Evolutionary conservation across 345 rosid genomes (phyloP), one percentile per base, ranked within the genome.

Genomic region (Brassica incana): DNA sequence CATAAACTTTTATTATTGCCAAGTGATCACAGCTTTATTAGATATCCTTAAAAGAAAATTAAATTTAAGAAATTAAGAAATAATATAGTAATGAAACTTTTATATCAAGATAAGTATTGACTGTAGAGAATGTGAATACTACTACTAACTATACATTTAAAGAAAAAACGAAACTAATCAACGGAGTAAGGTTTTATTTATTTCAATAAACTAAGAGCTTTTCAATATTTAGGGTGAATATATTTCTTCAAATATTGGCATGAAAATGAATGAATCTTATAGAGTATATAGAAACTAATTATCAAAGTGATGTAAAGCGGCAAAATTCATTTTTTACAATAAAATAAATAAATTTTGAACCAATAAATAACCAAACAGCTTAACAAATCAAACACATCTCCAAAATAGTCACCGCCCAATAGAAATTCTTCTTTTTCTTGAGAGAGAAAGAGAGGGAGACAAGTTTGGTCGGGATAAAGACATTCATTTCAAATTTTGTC

Each of bases 331-430:
- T 15, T 16, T 16, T 16, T 15, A 6, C 5, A 60, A 65, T 2
- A 67, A 58, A 56, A 29, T 15, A 8, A 60, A 25, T 11, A 45
- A 43, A 67, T 7, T 64, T 60, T 25, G 62, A 52, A 67, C 69
- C 62, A 32, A 84, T 77, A 77, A 76, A 80, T 76, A 79, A 68
- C 65, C 40, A 80, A 33, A 54, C 85, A 65, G 29, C 76, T 27
- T 67, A 71, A 64, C 70, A 56, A 77, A 61, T 77, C 74, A 72
- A 81, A 77, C 71, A 40, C 78, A 68, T 38, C 64, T 82, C 84
- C 78, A 77, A 77, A 72, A 76, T 69, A 65, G 80, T 59, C 72
- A 58, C 78, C 79, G 71, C 81, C 83, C 65, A 62, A 83, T 80
- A 71, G 75, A 76, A 73, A 40, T 5, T 15, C 30, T 7, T 25